A percentile compares a stretch with the other conserved stretches of the same genome.
phyloP scores from a whole-genome alignment of 192 early-diverging fungal genomes.

The Umbelopsis sp. region DNA sequence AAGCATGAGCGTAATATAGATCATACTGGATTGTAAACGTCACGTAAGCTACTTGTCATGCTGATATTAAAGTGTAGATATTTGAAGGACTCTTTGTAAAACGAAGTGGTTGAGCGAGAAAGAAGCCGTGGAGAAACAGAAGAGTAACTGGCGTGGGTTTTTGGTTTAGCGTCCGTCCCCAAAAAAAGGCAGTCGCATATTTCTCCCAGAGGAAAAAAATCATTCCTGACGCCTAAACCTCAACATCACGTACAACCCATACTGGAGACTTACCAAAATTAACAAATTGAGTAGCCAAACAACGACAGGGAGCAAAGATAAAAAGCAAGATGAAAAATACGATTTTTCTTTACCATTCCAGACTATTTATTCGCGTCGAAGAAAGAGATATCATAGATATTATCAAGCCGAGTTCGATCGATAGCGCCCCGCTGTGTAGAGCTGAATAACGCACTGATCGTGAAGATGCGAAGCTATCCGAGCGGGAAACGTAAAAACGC shows the following conservation, averaged over 20 bases:
- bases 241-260: neutral
- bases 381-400: neutral
- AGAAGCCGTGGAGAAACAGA: constrained; percentile 17
- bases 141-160: constrained; percentile 2
- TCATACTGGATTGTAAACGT: constrained; percentile 14
- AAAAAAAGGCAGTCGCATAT: constrained; percentile 7
- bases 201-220: neutral
- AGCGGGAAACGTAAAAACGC: constrained; percentile 3
- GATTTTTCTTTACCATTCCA: neutral
- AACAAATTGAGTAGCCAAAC: neutral
- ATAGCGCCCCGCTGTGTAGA: neutral
- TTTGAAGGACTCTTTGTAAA: neutral
- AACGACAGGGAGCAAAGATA: neutral
- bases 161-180: neutral
- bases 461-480: constrained; percentile 13
- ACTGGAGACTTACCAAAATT: neutral
- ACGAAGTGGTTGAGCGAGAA: neutral
- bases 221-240: neutral
- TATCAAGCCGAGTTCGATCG: constrained; percentile 6
- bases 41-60: constrained; percentile 15
- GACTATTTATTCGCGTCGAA: constrained; percentile 4
- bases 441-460: constrained; percentile 11
- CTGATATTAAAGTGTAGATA: neutral
- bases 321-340: neutral
- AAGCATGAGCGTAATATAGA: neutral